These are phyloP conservation scores for Beverwykella pulmonaria DNA, from an alignment of 495 filamentous ascomycete species.

Conservation along the genomic window DNA sequence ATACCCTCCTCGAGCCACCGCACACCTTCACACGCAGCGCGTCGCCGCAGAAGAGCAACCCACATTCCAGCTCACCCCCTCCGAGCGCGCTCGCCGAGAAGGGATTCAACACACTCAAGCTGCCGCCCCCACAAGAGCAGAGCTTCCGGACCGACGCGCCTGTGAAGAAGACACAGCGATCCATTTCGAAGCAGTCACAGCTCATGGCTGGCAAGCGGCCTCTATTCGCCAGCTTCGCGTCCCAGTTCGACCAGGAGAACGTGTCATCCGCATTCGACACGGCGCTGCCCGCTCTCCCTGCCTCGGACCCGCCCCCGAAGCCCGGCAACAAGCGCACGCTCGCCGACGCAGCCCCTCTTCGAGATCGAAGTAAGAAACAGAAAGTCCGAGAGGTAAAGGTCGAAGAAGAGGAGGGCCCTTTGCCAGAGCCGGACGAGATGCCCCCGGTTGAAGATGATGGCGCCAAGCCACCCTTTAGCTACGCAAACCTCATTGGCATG, in stretches of 20 bases:
- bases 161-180: constrained; percentile 61
- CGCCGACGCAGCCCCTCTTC: constrained; percentile 73
- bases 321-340: constrained; percentile 52
- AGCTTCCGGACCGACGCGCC: constrained; percentile 81
- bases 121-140: constrained; percentile 68
- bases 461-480: constrained; percentile 85
- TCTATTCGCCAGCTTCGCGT: constrained; percentile 65
- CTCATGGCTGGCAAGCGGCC: constrained; percentile 56
- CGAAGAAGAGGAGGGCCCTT: constrained; percentile 56
- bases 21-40: constrained; percentile 14
- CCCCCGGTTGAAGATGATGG: constrained; percentile 83
- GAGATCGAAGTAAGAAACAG: constrained; percentile 70
- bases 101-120: constrained; percentile 62
- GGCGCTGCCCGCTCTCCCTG: constrained; percentile 48
- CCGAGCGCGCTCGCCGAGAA: constrained; percentile 44
- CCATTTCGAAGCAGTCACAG: constrained; percentile 39
- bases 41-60: constrained; percentile 40
- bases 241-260: constrained; percentile 69
- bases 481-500: constrained; percentile 96
- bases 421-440: constrained; percentile 77
- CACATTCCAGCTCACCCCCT: constrained; percentile 48
- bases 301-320: constrained; percentile 64
- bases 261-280: constrained; percentile 47
- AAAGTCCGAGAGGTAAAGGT: constrained; percentile 44
- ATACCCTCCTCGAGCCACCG: constrained; percentile 43